A percentile compares a stretch with the other conserved stretches of the same genome.
Conservation (phyloP, 2,329 filamentous ascomycete species). For the Calycina herbarum region DNA sequence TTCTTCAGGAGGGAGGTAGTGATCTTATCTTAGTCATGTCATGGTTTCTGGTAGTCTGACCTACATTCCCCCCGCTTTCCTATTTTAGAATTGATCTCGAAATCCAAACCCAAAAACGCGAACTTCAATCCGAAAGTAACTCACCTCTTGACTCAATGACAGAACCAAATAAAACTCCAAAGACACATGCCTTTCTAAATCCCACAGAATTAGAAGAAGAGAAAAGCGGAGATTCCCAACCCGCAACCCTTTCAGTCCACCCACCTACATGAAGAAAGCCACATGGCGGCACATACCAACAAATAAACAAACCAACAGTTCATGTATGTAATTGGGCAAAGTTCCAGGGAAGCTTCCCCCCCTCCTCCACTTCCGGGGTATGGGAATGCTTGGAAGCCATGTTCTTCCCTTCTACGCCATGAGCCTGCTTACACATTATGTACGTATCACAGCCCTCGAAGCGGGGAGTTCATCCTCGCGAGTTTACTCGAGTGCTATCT, state of each 20-base stretch:
- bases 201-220: neutral
- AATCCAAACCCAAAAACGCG: too few species aligned
- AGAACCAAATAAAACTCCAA: too few species aligned
- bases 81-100: too few species aligned
- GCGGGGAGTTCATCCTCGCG: neutral
- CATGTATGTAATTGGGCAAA: constrained; percentile 17
- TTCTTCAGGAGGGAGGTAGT: too few species aligned
- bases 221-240: constrained; percentile 15
- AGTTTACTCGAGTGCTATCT: neutral
- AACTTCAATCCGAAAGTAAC: too few species aligned
- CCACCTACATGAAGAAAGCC: constrained; percentile 9
- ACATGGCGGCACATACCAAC: constrained; percentile 11
- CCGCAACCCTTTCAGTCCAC: constrained; percentile 8
- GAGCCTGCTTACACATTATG: constrained; percentile 12
- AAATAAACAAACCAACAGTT: constrained; percentile 13
- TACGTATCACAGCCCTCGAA: constrained; percentile 6
- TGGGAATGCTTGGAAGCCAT: constrained; percentile 16
- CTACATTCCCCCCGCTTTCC: too few species aligned
- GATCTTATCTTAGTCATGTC: too few species aligned
- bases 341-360: constrained; percentile 4
- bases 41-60: neutral
- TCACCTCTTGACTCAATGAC: too few species aligned
- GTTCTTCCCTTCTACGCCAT: neutral
- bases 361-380: too few species aligned
- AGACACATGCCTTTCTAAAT: too few species aligned